Base-by-base conservation (phyloP, 306 rosid species). In the Trichosanthes cucumerina region DNA sequence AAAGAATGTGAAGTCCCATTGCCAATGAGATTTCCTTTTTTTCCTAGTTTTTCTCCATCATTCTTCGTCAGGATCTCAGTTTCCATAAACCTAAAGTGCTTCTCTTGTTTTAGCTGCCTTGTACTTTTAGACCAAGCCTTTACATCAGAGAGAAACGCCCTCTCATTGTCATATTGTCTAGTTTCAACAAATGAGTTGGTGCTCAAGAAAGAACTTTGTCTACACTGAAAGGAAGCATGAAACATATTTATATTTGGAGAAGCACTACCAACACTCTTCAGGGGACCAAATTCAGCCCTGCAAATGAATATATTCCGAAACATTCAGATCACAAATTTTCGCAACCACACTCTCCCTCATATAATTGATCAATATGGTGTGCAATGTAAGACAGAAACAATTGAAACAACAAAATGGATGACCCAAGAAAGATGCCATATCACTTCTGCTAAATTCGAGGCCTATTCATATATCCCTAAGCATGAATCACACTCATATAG, bases 271-370 rank as follows among this genome's bases (percentile, higher is more conserved):
- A 82, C 76, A 78, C 56, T 68, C 82, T 78, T 87, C 50, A 81
- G 15, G 50, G 85, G 39, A 81, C 80, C 78, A 18, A 75, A 56
- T 74, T 81, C 88, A 63, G 80, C 78, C 83, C 94, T 93, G 91
- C 82, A 78, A 84, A 81, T 72, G 57, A 77, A 81, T 77, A 84
- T 80, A 75, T 74, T 43, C 66, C 73, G 78, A 41, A 56, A 82
- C 63, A 65, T 79, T 60, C 82, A 57, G 80, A 9, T 23, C 70
- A 24, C 19, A 75, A 64, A 7, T 77, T 33, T 63, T 23, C 69
- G 15, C 12, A 59, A 46, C 53, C 60, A 50, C 16, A 33, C 9
- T 52, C 15, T 18, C 63, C 6, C 46, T 28, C 28, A 39, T 5
- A 53, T 52, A 74, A 52, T 52, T 74, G 8, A 74, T 74, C 46